phyloP scores from a whole-genome alignment of 2,329 filamentous ascomycete genomes.

The Hymenoscyphus occultus region DNA sequence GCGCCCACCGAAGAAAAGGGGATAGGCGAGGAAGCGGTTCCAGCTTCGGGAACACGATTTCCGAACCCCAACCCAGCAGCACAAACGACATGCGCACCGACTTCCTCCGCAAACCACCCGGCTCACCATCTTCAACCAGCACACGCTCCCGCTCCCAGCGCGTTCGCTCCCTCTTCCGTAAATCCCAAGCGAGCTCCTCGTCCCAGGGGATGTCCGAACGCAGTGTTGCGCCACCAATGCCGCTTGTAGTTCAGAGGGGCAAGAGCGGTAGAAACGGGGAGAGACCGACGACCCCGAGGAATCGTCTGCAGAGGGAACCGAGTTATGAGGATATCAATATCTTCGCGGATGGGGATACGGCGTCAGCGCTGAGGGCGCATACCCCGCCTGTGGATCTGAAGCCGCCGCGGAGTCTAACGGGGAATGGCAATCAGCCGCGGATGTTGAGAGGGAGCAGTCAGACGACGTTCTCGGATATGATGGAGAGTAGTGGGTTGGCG shows the following conservation, averaged over 20 bases:
- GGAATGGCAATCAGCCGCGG: background rate
- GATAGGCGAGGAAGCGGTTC: constrained; percentile 36
- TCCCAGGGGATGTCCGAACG: background rate
- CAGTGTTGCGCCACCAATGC: constrained; percentile 20
- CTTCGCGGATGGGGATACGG: constrained; percentile 48
- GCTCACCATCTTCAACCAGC: constrained; percentile 24
- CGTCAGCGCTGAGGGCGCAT: constrained; percentile 31
- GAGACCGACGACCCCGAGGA: constrained; percentile 36
- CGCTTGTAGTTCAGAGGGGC: constrained; percentile 23
- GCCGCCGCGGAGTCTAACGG: constrained; percentile 4
- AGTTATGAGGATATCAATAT: constrained; percentile 52
- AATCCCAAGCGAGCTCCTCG: constrained; percentile 13
- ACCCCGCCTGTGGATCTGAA: background rate
- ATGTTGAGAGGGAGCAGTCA: constrained; percentile 22
- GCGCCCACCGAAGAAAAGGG: constrained; percentile 20
- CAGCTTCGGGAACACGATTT: constrained; percentile 45
- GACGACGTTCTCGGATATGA: constrained; percentile 53
- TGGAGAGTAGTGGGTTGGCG: constrained; percentile 45
- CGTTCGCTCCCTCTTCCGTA: constrained; percentile 32
- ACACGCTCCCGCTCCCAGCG: constrained; percentile 19
- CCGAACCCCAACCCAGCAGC: constrained; percentile 51
- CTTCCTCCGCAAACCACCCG: constrained; percentile 45
- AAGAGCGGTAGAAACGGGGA: background rate
- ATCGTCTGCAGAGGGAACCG: constrained; percentile 40
- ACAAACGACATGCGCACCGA: constrained; percentile 47